Conservation (phyloP, 345 rosid genomes). For the Salix viminalis region DNA sequence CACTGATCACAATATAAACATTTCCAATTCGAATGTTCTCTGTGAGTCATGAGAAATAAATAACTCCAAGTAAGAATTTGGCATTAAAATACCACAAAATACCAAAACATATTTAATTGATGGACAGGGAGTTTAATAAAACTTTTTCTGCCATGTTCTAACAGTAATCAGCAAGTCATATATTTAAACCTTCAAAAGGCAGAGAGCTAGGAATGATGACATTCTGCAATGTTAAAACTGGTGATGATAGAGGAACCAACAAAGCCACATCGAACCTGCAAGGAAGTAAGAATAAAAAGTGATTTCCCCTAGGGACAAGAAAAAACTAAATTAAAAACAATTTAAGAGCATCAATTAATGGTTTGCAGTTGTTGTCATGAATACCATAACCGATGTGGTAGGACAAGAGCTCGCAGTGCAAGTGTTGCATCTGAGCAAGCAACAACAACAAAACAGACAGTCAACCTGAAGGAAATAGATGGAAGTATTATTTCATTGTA, state of each 20-base stretch:
- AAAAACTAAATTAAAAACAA: not conserved
- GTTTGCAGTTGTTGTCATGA: not conserved
- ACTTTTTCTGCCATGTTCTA: not conserved
- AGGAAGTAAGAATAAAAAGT: constrained; percentile 2
- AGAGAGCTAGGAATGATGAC: constrained; percentile 42
- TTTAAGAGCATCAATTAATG: not conserved
- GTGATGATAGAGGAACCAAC: constrained; percentile 60
- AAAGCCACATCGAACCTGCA: constrained; percentile 88
- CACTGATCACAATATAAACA: constrained; percentile 59
- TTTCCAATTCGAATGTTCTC: constrained; percentile 38
- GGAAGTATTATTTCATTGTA: not conserved
- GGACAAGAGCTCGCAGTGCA: constrained; percentile 67
- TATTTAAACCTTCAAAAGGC: constrained; percentile 45
- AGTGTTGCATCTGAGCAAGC: constrained; percentile 96
- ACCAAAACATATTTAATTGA: not conserved
- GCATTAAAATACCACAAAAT: not conserved
- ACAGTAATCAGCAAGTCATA: not conserved
- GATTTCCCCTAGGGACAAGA: not conserved
- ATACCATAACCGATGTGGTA: constrained; percentile 90
- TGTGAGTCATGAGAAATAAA: constrained; percentile 30
- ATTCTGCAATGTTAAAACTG: constrained; percentile 74
- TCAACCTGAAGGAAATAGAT: constrained; percentile 51
- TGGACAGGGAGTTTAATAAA: not conserved
- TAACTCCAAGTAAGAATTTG: not conserved
- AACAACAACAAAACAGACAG: constrained; percentile 69